Conservation (phyloP, 2,329 filamentous ascomycete genomes). For the Huntiella moniliformis region DNA sequence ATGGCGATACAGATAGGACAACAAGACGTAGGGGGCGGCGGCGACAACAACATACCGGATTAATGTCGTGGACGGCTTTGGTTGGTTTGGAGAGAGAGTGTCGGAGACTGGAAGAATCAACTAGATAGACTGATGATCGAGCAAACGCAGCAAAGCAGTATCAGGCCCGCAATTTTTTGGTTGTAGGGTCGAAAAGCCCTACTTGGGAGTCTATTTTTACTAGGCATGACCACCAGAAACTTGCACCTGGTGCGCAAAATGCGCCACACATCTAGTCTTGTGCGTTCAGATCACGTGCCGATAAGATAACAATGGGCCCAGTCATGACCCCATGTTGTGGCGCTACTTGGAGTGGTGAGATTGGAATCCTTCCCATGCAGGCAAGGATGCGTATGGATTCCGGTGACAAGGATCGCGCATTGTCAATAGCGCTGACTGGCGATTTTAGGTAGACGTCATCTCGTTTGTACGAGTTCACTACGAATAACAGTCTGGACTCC, state of each 20-base stretch:
- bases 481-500: neutral
- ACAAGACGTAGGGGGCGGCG: neutral
- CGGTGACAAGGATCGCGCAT: no score
- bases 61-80: conserved; percentile 12
- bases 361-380: no score
- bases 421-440: no score
- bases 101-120: conserved; percentile 11
- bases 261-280: conserved; percentile 4
- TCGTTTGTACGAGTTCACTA: no score
- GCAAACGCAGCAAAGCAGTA: conserved; percentile 6
- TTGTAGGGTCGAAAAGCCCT: conserved; percentile 12
- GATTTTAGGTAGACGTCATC: no score
- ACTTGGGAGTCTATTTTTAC: conserved; percentile 4
- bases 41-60: conserved; percentile 11
- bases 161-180: conserved; percentile 10
- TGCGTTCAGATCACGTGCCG: conserved; percentile 4
- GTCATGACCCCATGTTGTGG: no score
- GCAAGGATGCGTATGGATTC: no score
- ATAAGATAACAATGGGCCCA: neutral
- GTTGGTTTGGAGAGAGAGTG: conserved; percentile 11
- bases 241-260: conserved; percentile 6
- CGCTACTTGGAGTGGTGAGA: no score
- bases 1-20: neutral
- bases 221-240: conserved; percentile 1
- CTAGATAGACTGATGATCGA: conserved; percentile 11